Conservation (phyloP, 768 basidiomycete species). For the Hericium rajendrae region DNA sequence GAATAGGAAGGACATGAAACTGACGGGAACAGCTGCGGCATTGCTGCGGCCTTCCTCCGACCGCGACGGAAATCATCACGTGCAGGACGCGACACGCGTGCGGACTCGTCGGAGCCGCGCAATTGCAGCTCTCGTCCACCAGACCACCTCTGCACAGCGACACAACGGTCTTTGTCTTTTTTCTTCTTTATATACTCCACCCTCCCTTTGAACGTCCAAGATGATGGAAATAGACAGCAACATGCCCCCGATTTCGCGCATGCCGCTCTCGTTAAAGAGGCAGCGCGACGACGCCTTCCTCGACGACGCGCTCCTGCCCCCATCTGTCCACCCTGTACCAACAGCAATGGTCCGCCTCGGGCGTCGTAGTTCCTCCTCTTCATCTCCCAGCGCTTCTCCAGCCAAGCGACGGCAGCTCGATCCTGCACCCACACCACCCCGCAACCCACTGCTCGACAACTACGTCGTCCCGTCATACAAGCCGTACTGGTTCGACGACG, state of each 20-base stretch:
- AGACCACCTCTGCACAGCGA: not conserved
- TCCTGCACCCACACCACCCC: not conserved
- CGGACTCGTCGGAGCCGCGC: not conserved
- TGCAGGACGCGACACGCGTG: not conserved
- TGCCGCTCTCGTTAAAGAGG: not conserved
- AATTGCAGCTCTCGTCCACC: too few relatives aligned
- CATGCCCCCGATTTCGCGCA: not conserved
- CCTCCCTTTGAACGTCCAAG: not conserved
- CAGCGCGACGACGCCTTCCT: not conserved
- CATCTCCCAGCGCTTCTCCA: not conserved
- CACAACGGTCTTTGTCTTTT: not conserved
- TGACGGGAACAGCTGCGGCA: not conserved
- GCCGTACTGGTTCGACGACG: conserved; percentile 26
- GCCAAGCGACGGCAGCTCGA: not conserved
- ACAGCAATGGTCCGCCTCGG: not conserved
- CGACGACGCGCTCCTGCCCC: not conserved
- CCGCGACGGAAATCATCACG: not conserved
- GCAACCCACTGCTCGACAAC: not conserved
- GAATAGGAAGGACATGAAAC: not conserved
- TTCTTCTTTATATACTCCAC: not conserved
- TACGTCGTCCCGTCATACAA: conserved; percentile 2
- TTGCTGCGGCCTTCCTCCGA: not conserved
- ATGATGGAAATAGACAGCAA: not conserved
- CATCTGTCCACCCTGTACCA: not conserved
- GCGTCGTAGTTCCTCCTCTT: not conserved